phyloP scores from a whole-genome alignment of 306 rosid species.

The Corylus heterophylla region DNA sequence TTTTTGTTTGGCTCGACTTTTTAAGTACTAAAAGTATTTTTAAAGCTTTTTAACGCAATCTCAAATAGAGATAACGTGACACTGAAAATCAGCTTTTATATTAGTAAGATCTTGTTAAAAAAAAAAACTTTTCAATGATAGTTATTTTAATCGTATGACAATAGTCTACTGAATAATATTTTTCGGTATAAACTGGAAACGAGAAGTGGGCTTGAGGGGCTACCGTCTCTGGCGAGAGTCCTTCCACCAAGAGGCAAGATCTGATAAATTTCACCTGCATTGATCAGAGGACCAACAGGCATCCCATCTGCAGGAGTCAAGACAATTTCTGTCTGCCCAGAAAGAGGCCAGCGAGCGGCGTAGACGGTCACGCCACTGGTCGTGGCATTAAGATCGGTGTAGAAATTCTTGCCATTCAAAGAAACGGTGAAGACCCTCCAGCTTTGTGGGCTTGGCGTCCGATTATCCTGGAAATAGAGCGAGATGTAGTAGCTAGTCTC shows the following conservation, averaged over 20 bases:
- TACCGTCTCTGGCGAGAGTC: conserved; percentile 73
- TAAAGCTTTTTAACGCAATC: no score
- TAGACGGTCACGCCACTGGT: conserved; percentile 68
- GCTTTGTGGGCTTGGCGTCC: conserved; percentile 59
- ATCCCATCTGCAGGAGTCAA: conserved; percentile 42
- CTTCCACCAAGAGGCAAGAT: conserved; percentile 68
- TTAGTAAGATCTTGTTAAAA: no score
- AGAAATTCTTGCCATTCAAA: conserved; percentile 58
- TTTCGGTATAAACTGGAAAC: background rate
- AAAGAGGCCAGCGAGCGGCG: conserved; percentile 66
- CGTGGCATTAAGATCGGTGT: conserved; percentile 53
- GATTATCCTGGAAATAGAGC: conserved; percentile 78
- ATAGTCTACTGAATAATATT: no score
- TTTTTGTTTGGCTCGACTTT: no score
- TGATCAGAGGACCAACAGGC: conserved; percentile 72
- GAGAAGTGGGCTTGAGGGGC: background rate
- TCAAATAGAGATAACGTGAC: no score
- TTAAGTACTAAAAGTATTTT: no score
- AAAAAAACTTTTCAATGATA: no score
- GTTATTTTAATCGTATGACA: no score
- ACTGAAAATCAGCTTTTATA: no score
- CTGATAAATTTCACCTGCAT: conserved; percentile 73
- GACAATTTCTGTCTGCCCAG: conserved; percentile 57
- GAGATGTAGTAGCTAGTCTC: conserved; percentile 63
- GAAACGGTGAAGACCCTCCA: conserved; percentile 76